Evolutionary conservation across 2,329 filamentous ascomycete species (phyloP).

Genomic region (Sphaerulina populicola): DNA sequence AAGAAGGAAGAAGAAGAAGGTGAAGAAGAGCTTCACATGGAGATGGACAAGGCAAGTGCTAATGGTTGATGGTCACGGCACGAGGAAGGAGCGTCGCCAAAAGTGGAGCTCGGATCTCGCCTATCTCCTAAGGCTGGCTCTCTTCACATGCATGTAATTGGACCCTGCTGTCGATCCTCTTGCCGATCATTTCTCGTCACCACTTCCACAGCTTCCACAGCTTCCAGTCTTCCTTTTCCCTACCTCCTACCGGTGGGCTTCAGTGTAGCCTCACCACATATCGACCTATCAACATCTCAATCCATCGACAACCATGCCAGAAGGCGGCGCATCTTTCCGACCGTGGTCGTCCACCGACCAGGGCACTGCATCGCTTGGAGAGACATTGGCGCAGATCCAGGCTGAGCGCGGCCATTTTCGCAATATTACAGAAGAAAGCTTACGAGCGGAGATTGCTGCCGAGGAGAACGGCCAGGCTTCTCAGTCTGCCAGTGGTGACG

Average conservation of each 20-base stretch:
- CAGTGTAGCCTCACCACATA: background rate
- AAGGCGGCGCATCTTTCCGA: slow-evolving; percentile 49
- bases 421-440: slow-evolving; percentile 62
- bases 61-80: too few relatives aligned
- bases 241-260: too few relatives aligned
- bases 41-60: too few relatives aligned
- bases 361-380: slow-evolving; percentile 48
- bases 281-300: background rate
- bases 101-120: too few relatives aligned
- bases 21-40: background rate
- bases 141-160: background rate
- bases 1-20: background rate
- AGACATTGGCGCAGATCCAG: slow-evolving; percentile 73
- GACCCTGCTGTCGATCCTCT: background rate
- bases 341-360: slow-evolving; percentile 51
- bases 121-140: background rate
- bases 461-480: slow-evolving; percentile 35
- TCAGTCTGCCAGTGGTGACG: slow-evolving; percentile 40
- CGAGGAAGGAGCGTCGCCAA: too few relatives aligned
- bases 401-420: slow-evolving; percentile 73
- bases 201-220: too few relatives aligned
- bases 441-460: slow-evolving; percentile 59
- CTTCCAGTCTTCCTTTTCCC: too few relatives aligned
- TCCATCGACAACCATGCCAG: background rate
- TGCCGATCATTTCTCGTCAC: too few relatives aligned